phyloP scores from a whole-genome alignment of 345 rosid genomes.

The Camelina hispida region DNA sequence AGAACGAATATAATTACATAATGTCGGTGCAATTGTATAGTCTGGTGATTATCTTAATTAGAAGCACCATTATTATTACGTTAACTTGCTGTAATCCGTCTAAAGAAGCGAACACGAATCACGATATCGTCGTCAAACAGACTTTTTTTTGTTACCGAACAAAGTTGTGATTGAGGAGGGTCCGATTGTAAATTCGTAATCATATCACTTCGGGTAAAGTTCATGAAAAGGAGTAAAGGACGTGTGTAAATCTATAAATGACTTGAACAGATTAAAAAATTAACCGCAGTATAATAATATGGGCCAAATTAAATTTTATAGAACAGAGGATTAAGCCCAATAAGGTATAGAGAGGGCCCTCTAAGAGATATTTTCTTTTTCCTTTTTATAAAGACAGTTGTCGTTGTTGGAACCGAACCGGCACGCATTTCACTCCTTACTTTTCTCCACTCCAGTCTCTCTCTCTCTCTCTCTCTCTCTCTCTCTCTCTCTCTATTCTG shows the following conservation, averaged over 20 bases:
- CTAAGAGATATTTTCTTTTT: background rate
- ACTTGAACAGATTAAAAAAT: too few relatives aligned
- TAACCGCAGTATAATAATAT: background rate
- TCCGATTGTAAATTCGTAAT: too few relatives aligned
- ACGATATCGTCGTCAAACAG: background rate
- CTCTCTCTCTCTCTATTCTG: constrained; percentile 11
- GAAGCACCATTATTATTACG: background rate
- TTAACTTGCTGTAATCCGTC: background rate
- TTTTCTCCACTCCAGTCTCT: constrained; percentile 6
- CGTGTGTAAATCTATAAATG: too few relatives aligned
- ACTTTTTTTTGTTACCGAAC: background rate
- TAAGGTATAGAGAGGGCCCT: background rate
- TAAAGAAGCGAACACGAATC: background rate
- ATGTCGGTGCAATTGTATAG: background rate
- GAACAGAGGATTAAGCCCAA: constrained; percentile 12
- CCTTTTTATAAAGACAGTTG: background rate
- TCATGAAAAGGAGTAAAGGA: background rate
- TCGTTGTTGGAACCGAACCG: constrained; percentile 9
- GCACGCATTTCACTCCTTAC: constrained; percentile 8
- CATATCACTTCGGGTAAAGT: background rate
- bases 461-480: constrained; percentile 22
- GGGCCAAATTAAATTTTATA: background rate
- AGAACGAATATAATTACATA: background rate
- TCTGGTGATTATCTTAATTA: background rate
- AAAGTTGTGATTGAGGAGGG: background rate